Evolutionary conservation across 371 early-diverging fungal genomes (phyloP), one percentile per base, ranked within the genome.

Genomic region (Syncephalastrum contaminatum): DNA sequence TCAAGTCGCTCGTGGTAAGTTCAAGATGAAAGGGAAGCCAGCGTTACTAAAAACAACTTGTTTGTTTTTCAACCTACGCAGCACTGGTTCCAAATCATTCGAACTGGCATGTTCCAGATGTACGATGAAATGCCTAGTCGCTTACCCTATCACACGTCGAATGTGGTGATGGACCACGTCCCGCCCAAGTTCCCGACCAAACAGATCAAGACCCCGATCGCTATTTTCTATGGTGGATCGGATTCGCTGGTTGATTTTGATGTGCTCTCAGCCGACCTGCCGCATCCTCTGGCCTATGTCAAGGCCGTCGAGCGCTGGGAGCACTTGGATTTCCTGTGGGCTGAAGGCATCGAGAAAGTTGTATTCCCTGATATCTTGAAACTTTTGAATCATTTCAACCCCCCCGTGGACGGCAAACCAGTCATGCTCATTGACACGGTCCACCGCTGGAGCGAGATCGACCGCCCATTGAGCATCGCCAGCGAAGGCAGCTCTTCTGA

Each of bases 31-130:
- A 20, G 18, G 20, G 14, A 24, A 18, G 14, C 13, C 48, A 27
- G 27, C 18, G 24, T 54, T 4, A 15, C 27, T 50, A 19, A 58
- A 36, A 40, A 36, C 5, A 56, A n/a, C n/a, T 57, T 4, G 14
- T 43, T 22, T 53, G n/a, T 3, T 6, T 14, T 1, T 48, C n/a
- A 20, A 30, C 45, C 24, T 48, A 14, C 49, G 18, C 52, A 84
- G 78, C 92, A 93, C 59, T 92, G 95, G 95, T 95, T 96, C 72
- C 96, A 96, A 76, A 95, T 97, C 60, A 94, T 95, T 47, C 76
- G 93, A n/a, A 84, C 87, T 8, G 87, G 88, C 3, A 70, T 79
- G 18, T 91, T 97, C 53, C 94, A 95, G 62, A 94, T 95, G 93
- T 97, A 90, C 59, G 96, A 97, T 62, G 97, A 97, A 44, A 64